These are phyloP conservation scores for Candida rishiriensis DNA, from an alignment of 805 yeast genomes.

Conservation along the genomic window DNA sequence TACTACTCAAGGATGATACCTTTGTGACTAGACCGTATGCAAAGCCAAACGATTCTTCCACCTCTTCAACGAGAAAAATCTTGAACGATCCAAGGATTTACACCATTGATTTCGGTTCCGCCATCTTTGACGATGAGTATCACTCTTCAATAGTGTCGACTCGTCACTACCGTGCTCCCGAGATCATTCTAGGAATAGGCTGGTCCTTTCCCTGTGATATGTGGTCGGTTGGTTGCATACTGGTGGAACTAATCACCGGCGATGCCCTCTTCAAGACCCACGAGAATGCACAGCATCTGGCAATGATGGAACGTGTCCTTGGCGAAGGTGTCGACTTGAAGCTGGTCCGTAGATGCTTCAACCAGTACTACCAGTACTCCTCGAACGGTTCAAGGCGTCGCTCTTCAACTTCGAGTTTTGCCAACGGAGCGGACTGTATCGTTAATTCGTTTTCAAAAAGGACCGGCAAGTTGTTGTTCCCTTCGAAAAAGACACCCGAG, in stretches of 20 bases:
- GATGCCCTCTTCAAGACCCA: slow-evolving; percentile 94
- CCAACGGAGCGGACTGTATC: slow-evolving; percentile 16
- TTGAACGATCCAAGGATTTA: slow-evolving; percentile 78
- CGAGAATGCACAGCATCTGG: slow-evolving; percentile 90
- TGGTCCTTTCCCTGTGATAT: slow-evolving; percentile 97
- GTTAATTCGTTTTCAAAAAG: slow-evolving; percentile 28
- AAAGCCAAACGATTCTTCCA: slow-evolving; percentile 13
- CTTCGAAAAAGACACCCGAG: slow-evolving; percentile 32
- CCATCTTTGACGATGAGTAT: slow-evolving; percentile 89
- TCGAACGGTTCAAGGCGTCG: slow-evolving; percentile 11
- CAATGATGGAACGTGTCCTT: slow-evolving; percentile 84
- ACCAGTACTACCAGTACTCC: slow-evolving; percentile 17
- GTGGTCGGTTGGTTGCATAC: slow-evolving; percentile 95
- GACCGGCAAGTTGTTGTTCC: slow-evolving; percentile 30
- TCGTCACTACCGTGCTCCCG: slow-evolving; percentile 96
- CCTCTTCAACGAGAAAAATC: slow-evolving; percentile 33
- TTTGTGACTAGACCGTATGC: slow-evolving; percentile 35
- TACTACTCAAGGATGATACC: slow-evolving; percentile 57
- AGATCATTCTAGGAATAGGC: slow-evolving; percentile 87
- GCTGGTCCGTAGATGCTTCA: slow-evolving; percentile 30
- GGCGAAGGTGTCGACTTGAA: slow-evolving; percentile 45
- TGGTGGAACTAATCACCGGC: slow-evolving; percentile 89
- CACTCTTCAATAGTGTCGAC: slow-evolving; percentile 92
- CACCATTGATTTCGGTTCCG: slow-evolving; percentile 95
- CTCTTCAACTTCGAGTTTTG: slow-evolving; percentile 5